Conservation (phyloP, 441 rosid species). For the Francoa sonchifolia region DNA sequence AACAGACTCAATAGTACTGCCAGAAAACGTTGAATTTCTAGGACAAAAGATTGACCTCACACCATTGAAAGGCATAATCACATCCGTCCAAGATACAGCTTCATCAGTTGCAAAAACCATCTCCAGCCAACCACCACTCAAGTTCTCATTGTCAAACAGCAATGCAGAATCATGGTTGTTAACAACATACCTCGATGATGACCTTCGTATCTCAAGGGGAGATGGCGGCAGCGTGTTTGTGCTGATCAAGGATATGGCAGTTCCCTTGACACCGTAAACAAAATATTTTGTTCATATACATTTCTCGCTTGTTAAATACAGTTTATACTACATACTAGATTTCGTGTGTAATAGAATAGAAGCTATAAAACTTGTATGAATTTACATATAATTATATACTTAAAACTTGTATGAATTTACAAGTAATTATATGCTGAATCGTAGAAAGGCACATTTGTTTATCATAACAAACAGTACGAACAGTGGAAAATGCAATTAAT, state of each 20-base stretch:
- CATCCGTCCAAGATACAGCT: slow-evolving; percentile 78
- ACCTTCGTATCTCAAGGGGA: slow-evolving; percentile 81
- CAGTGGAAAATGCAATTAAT: no score
- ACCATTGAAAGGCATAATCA: slow-evolving; percentile 63
- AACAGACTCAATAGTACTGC: slow-evolving; percentile 71
- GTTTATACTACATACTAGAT: no score
- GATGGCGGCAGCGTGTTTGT: slow-evolving; percentile 84
- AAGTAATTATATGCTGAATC: no score
- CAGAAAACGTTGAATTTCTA: slow-evolving; percentile 59
- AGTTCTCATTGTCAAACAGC: slow-evolving; percentile 47
- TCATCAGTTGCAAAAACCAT: slow-evolving; percentile 71
- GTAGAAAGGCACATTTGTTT: no score
- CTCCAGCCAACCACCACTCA: slow-evolving; percentile 91
- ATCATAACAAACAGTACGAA: no score
- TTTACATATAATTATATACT: no score
- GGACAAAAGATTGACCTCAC: slow-evolving; percentile 73
- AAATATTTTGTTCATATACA: no score
- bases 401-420: no score
- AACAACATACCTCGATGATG: slow-evolving; percentile 86
- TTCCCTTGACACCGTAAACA: slow-evolving; percentile 37
- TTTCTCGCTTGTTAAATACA: no score
- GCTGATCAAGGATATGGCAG: slow-evolving; percentile 85
- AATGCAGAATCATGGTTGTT: slow-evolving; percentile 80
- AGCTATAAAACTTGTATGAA: no score
- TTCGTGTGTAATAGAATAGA: no score